A percentile compares a stretch with the other conserved stretches of the same genome.
Evolutionary conservation across 2,329 filamentous ascomycete species (phyloP).

Genomic region (Ophiostoma populinum): DNA sequence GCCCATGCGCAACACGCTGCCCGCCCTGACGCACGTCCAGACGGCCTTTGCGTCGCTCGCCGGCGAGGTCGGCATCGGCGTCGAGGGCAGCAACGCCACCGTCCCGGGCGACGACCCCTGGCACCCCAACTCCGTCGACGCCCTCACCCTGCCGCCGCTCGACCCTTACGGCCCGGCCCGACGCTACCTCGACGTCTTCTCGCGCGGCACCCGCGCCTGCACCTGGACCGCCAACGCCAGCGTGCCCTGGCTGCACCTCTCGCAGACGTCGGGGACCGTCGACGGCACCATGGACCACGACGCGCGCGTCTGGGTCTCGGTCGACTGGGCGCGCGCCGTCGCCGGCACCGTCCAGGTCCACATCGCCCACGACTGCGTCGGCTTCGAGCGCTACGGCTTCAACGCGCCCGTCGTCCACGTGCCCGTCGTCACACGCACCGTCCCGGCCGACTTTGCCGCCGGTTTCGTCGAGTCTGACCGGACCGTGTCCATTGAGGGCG

Average conservation of each 20-base stretch:
- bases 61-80: slow-evolving; percentile 44
- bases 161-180: slow-evolving; percentile 37
- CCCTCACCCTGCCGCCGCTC: slow-evolving; percentile 33
- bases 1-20: slow-evolving; percentile 52
- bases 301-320: slow-evolving; percentile 31
- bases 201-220: slow-evolving; percentile 35
- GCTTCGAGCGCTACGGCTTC: slow-evolving; percentile 24
- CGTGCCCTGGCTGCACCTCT: slow-evolving; percentile 33
- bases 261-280: slow-evolving; percentile 30
- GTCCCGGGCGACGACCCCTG: slow-evolving; percentile 50
- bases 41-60: slow-evolving; percentile 39
- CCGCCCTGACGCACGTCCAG: slow-evolving; percentile 41
- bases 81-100: slow-evolving; percentile 49
- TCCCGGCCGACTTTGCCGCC: slow-evolving; percentile 31
- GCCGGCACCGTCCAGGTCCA: slow-evolving; percentile 32
- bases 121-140: slow-evolving; percentile 36
- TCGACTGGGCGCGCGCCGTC: slow-evolving; percentile 35
- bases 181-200: slow-evolving; percentile 48
- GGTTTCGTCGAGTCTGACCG: slow-evolving; percentile 48
- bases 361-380: slow-evolving; percentile 28
- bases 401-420: slow-evolving; percentile 30
- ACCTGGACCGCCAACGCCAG: slow-evolving; percentile 33
- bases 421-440: slow-evolving; percentile 31
- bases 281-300: slow-evolving; percentile 27
- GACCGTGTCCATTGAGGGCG: slow-evolving; percentile 36